These are phyloP conservation scores for Colletotrichum sojae DNA, from an alignment of 2,329 filamentous ascomycete genomes.

Conservation along the genomic window DNA sequence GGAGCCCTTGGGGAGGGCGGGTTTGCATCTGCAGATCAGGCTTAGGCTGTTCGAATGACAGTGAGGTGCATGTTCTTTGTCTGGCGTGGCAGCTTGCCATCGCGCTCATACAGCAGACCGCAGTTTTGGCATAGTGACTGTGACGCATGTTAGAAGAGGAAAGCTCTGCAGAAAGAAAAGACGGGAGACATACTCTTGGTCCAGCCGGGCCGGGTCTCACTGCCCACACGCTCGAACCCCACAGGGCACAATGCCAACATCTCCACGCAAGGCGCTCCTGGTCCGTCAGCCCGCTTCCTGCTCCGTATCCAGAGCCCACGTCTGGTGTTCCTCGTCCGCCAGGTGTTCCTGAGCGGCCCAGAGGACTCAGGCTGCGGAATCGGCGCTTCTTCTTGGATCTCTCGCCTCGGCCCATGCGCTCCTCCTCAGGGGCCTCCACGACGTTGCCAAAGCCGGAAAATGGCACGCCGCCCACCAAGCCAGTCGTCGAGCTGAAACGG, in stretches of 20 bases:
- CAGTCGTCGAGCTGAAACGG: constrained; percentile 88
- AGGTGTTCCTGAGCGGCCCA: constrained; percentile 76
- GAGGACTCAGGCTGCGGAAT: constrained; percentile 89
- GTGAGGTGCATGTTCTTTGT: constrained; percentile 42
- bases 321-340: constrained; percentile 86
- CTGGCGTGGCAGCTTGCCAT: constrained; percentile 78
- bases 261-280: constrained; percentile 87
- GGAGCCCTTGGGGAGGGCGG: background rate
- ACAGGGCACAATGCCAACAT: constrained; percentile 88
- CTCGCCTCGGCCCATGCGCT: constrained; percentile 92
- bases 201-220: constrained; percentile 92
- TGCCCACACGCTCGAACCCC: constrained; percentile 93
- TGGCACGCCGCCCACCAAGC: constrained; percentile 83
- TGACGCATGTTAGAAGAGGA: constrained; percentile 8
- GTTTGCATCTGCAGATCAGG: background rate
- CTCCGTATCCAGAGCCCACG: constrained; percentile 76
- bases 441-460: constrained; percentile 66
- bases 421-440: constrained; percentile 71
- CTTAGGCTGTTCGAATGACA: constrained; percentile 36
- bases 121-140: constrained; percentile 95
- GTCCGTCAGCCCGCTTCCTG: constrained; percentile 78
- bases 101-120: constrained; percentile 88
- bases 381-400: constrained; percentile 95
- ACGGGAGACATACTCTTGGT: constrained; percentile 75
- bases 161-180: constrained; percentile 40